Percentiles rank a stretch among this genome's conserved stretches.
phyloP scores from a whole-genome alignment of 1,139 yeast genomes.

The Saccharomyces hybrid region DNA sequence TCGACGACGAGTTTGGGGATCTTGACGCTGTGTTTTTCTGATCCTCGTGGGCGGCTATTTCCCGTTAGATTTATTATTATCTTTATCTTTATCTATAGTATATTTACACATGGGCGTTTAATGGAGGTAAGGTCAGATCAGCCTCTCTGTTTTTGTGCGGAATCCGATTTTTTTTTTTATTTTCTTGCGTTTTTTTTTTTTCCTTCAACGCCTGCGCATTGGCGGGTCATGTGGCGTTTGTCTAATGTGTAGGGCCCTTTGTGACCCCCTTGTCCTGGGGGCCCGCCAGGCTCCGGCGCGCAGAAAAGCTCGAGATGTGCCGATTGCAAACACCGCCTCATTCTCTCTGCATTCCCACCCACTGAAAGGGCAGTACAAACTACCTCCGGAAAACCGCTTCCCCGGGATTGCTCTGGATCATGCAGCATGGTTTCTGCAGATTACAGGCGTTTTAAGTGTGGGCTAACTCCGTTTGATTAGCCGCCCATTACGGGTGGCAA shows the following conservation, averaged over 20 bases:
- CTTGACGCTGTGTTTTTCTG: conserved; percentile 31
- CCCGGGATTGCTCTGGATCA: neutral
- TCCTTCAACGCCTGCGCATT: neutral
- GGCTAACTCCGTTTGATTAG: neutral
- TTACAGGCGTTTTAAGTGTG: neutral
- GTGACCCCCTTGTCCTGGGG: neutral
- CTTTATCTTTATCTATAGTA: neutral
- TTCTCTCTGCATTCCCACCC: neutral
- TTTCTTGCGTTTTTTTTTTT: neutral
- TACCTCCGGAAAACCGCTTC: neutral
- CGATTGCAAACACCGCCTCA: neutral
- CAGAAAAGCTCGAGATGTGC: neutral
- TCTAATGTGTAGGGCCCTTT: neutral
- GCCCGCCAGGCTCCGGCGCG: neutral
- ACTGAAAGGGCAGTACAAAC: neutral
- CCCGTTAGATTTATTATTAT: neutral
- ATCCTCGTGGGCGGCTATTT: neutral
- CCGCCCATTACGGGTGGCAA: neutral
- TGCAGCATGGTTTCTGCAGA: neutral
- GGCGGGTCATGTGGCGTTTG: neutral
- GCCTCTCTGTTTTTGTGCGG: neutral
- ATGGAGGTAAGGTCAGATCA: neutral
- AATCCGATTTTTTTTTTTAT: too few species aligned
- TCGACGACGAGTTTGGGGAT: conserved; percentile 32
- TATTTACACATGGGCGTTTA: neutral